These are phyloP conservation scores for Epithele typhae DNA, from an alignment of 768 basidiomycete species.

Conservation along the genomic window DNA sequence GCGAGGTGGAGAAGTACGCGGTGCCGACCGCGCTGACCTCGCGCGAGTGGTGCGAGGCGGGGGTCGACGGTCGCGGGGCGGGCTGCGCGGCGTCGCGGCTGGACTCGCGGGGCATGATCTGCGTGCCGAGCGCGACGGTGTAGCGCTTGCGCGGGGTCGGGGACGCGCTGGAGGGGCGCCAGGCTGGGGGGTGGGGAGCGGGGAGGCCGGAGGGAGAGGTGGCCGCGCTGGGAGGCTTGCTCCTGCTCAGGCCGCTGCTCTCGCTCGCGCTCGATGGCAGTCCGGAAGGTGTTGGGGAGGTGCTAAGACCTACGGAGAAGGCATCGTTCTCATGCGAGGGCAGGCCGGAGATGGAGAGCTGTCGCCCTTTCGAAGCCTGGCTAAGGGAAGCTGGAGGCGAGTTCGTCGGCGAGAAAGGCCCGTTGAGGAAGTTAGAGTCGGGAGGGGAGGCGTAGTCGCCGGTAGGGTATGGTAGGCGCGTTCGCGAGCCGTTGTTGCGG, in stretches of 20 bases:
- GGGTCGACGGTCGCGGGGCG: constrained; percentile 18
- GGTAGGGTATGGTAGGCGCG: constrained; percentile 75
- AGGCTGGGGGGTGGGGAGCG: constrained; percentile 34
- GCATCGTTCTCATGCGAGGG: constrained; percentile 23
- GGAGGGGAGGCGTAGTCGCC: constrained; percentile 77
- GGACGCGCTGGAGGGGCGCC: constrained; percentile 55
- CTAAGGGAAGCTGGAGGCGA: constrained; percentile 38
- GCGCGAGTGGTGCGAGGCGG: constrained; percentile 21
- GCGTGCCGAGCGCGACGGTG: constrained; percentile 78
- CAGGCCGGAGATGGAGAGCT: constrained; percentile 47
- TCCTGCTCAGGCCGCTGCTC: neutral
- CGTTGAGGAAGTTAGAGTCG: constrained; percentile 31
- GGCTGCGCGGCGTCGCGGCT: constrained; percentile 24
- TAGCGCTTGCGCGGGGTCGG: constrained; percentile 74
- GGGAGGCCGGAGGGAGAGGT: constrained; percentile 32
- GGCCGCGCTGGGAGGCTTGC: constrained; percentile 14
- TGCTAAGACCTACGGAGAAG: constrained; percentile 1
- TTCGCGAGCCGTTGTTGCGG: constrained; percentile 31
- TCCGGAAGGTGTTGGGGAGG: constrained; percentile 18
- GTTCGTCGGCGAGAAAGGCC: constrained; percentile 49
- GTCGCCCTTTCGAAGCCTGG: constrained; percentile 30
- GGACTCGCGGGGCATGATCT: constrained; percentile 41
- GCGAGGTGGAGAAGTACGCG: constrained; percentile 40
- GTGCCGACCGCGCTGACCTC: constrained; percentile 22
- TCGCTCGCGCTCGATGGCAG: constrained; percentile 9